Base-by-base conservation (phyloP, 176 grass and related monocot genomes). In the Rhynchospora breviuscula region DNA sequence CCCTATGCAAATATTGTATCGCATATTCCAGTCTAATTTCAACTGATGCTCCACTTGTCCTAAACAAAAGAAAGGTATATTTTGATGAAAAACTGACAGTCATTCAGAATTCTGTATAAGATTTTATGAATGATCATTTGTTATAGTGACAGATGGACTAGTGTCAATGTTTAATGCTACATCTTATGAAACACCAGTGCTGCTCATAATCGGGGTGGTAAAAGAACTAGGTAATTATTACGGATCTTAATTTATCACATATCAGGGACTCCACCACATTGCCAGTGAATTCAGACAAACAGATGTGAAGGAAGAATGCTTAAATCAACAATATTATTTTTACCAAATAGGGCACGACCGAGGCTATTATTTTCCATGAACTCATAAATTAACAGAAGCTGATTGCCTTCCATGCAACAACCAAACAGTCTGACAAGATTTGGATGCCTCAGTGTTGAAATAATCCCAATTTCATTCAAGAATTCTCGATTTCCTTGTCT, bases 291-390 rank as follows among this genome's bases (percentile, higher is more conserved):
- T 53, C 23, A 53, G 51, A 77, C 17, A 23, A 26, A 54, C 19
- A 25, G 56, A 14, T 9, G 57, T 9, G 14, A 57, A 88, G 45
- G 7, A 80, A 84, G 45, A 33, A 23, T 76, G 13, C 46, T 74
- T 68, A 78, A 0, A 10, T 33, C 6, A 58, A 87, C 58, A 82
- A 44, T 78, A 59, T 33, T 66, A 54, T 14, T 5, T 81, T 90
- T 92, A 97, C 94, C 94, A 79, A 97, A 92, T 73, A 97, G 68
- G 25, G 91, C 94, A 84, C 91, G 91, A 17, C 90, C 88, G 79
- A 97, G 87, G 78, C 91, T 94, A 78, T 97, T 97, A 88, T 94
- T 97, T 84, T 97, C 88, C 90, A 97, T 84, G 70, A 92, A 97
- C 79, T 97, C 94, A 33, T 97, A 97, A 80, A 97, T 88, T 51